Conservation (phyloP, 2,329 filamentous ascomycete species). For the Trichophyton rubrum region DNA sequence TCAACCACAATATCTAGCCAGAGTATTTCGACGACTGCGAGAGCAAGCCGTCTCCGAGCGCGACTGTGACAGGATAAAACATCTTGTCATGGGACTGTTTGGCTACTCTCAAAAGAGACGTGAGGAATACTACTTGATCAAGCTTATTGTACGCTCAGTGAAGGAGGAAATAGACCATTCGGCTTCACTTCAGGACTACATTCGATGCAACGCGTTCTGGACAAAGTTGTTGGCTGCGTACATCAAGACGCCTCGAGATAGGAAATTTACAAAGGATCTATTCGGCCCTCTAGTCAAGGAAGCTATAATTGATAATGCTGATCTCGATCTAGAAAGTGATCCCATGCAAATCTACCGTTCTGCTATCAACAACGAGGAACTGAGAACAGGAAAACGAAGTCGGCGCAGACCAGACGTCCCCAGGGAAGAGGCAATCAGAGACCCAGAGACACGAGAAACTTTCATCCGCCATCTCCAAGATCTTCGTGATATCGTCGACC, state of each 20-base stretch:
- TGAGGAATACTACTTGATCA: slow-evolving; percentile 93
- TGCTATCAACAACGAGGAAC: slow-evolving; percentile 92
- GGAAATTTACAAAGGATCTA: slow-evolving; percentile 81
- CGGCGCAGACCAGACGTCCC: slow-evolving; percentile 71
- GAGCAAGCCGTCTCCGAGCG: slow-evolving; percentile 79
- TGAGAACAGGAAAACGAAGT: slow-evolving; percentile 77
- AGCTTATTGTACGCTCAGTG: slow-evolving; percentile 69
- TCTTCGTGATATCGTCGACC: slow-evolving; percentile 84
- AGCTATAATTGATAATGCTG: slow-evolving; percentile 84
- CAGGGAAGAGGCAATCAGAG: slow-evolving; percentile 86
- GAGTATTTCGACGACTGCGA: slow-evolving; percentile 71
- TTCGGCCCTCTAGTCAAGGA: slow-evolving; percentile 76
- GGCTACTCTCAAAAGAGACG: slow-evolving; percentile 93
- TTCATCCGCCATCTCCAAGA: slow-evolving; percentile 94
- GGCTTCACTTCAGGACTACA: slow-evolving; percentile 64
- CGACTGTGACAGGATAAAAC: slow-evolving; percentile 83
- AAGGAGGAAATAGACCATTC: slow-evolving; percentile 73
- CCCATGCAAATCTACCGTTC: slow-evolving; percentile 95
- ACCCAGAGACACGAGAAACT: slow-evolving; percentile 77
- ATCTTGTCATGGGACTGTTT: slow-evolving; percentile 90
- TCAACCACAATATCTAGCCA: slow-evolving; percentile 84
- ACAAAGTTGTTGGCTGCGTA: slow-evolving; percentile 75
- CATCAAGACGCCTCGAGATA: slow-evolving; percentile 76
- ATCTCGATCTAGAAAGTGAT: slow-evolving; percentile 87
- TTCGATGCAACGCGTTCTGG: slow-evolving; percentile 89